Evolutionary conservation across 2,329 filamentous ascomycete species (phyloP).

Genomic region (Cordyceps cateniannulata): DNA sequence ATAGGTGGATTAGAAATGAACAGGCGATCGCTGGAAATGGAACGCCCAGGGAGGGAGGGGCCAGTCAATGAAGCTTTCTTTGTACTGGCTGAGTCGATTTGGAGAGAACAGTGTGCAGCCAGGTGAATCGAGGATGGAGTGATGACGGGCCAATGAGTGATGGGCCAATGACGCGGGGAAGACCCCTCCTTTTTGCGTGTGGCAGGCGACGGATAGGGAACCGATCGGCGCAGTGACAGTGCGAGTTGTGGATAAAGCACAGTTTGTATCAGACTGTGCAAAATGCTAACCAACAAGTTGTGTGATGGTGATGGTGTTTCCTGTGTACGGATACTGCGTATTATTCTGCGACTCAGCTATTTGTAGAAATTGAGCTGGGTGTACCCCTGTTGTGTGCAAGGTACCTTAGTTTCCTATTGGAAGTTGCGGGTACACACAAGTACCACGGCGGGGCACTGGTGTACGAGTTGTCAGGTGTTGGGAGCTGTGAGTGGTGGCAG

Average conservation of each 20-base stretch:
- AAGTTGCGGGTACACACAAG: not conserved
- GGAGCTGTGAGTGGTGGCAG: too few species aligned
- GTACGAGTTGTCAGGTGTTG: too few species aligned
- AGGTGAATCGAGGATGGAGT: not conserved
- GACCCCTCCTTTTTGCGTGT: not conserved
- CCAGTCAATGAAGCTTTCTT: not conserved
- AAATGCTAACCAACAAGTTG: not conserved
- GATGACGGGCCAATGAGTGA: not conserved
- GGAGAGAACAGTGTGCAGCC: not conserved
- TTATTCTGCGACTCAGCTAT: not conserved
- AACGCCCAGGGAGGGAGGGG: not conserved
- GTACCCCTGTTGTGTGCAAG: not conserved
- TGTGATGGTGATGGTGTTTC: not conserved
- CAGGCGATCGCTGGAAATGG: not conserved
- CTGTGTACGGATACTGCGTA: not conserved
- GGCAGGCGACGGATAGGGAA: not conserved
- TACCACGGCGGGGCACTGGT: not conserved
- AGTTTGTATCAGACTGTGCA: not conserved
- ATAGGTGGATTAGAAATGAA: not conserved
- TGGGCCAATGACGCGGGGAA: conserved; percentile 4
- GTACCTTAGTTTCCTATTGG: not conserved
- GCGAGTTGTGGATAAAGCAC: not conserved
- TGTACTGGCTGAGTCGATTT: not conserved
- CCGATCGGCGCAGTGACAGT: not conserved
- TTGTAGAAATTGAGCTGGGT: not conserved